Base-by-base conservation (phyloP, 331 rosid genomes). In the Acacia pycnantha region DNA sequence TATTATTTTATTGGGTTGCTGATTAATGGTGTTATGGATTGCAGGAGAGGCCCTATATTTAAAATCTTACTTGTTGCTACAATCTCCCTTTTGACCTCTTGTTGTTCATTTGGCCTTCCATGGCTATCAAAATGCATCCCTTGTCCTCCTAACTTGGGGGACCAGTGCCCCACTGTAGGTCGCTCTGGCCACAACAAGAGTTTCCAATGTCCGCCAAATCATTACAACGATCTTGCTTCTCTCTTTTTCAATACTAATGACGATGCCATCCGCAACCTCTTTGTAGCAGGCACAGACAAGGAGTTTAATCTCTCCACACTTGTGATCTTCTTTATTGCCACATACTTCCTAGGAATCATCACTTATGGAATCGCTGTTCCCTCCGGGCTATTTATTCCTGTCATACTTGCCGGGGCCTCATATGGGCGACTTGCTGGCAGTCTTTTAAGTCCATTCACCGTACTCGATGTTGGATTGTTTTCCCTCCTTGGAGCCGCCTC, bases 401-500 rank as follows among this genome's bases (percentile, higher is more conserved):
- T 90, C 37, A 90, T 90, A 80, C 94, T 92, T 35, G 97, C 94
- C 0, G 97, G 97, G 31, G 87, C 94, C 68, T 89, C 94, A 13
- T 92, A 90, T 33, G 97, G 97, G 12, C 97, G 94, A 47, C 89
- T 92, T 10, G 82, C 82, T 0, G 94, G 91, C 59, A 82, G 22
- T 15, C 72, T 90, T 37, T 77, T 90, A 24, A 82, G 85, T 48
- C 80, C 91, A 29, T 48, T 88, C 81, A 87, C 88, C 2, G 24
- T n/a, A 59, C 91, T 90, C 31, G 97, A 90, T 82, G 65, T 70
- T 1, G 91, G 94, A 33, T 82, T 90, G 67, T 92, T 90, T 81
- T 88, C 92, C 26, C 86, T 90, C 78, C 97, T 92, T 44, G 97
- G 97, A 76, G 94, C 95, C 4, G 94, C 97, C 8, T 92, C 97